Evolutionary conservation across 148 eudicot genomes (phyloP).

Genomic region (Pharnaceum exiguum): DNA sequence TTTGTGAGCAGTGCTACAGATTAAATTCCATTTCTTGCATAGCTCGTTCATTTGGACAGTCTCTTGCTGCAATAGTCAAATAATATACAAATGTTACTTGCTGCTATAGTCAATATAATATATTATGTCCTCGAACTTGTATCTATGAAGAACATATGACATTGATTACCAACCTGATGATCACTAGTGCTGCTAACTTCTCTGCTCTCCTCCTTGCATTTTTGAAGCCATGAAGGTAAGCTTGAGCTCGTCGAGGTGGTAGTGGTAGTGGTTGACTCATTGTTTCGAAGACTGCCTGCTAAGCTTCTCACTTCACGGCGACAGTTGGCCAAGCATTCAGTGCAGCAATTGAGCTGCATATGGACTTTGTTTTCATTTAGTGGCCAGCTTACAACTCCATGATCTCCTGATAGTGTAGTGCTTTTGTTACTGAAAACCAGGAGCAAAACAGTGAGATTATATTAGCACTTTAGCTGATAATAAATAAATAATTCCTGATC

Average conservation of each 20-base stretch:
- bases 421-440: constrained; percentile 30
- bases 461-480: constrained; percentile 3
- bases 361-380: constrained; percentile 25
- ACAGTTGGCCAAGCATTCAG: constrained; percentile 41
- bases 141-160: not conserved
- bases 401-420: constrained; percentile 30
- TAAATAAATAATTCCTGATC: too few relatives aligned
- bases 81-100: not conserved
- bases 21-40: constrained; percentile 77
- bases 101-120: not conserved
- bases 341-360: constrained; percentile 52
- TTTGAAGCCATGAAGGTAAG: constrained; percentile 66
- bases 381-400: constrained; percentile 34
- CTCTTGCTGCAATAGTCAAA: constrained; percentile 31
- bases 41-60: constrained; percentile 49
- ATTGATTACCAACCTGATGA: constrained; percentile 36
- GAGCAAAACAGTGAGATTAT: constrained; percentile 8
- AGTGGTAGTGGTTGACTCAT: constrained; percentile 4
- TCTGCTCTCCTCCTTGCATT: constrained; percentile 51
- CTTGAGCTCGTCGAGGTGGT: constrained; percentile 33
- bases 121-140: not conserved
- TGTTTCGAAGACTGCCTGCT: constrained; percentile 18
- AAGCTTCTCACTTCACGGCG: constrained; percentile 22
- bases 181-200: constrained; percentile 18
- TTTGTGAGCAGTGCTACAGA: constrained; percentile 54